Evolutionary conservation across 2,329 filamentous ascomycete genomes (phyloP), one percentile per base, ranked within the genome.

Genomic region (Pseudofabraea citricarpa): DNA sequence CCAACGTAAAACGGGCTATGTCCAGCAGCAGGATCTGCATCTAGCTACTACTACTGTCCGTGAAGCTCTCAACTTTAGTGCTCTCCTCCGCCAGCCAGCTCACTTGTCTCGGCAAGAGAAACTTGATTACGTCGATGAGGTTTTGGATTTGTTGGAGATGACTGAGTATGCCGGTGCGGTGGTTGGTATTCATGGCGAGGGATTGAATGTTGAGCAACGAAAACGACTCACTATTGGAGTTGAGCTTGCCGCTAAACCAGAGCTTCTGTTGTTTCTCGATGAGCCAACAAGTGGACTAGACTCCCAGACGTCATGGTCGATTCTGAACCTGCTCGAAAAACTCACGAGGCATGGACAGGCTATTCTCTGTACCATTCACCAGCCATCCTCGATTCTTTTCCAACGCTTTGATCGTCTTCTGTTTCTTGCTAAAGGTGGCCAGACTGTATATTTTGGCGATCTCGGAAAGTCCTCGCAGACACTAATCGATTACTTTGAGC

Each of bases 321-420:
- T 95, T 60, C 74, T 88, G 33, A 83, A 88, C 62, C 76, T 95
- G 15, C 75, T 95, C 31, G 84, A 91, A 66, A 95, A 91, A 66
- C 74, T 95, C 35, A 88, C 88, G 56, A 85, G 90, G 64, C 85
- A 81, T 50, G 90, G 90, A 15, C 87, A 91, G 61, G 89, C 90
- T 37, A 87, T 95, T 63, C 79, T 95, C n/a, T 95, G 89, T 68
- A 95, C 90, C 15, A 95, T 95, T 48, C 90, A 95, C 61, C 90
- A 95, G 64, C 90, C 90, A 10, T 93, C 87, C 10, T 88, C 89
- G 27, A 89, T 94, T 77, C 74, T 95, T 45, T 94, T 95, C 72
- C 87, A 94, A 64, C 84, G 87, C 44, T 95, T 91, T 61, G 86
- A 90, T 56, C 78, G 85, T 45, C 75, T 91, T 9, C 72, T 90